Conservation (phyloP, 192 early-diverging fungal species). For the Gryganskiella cystojenkinii region DNA sequence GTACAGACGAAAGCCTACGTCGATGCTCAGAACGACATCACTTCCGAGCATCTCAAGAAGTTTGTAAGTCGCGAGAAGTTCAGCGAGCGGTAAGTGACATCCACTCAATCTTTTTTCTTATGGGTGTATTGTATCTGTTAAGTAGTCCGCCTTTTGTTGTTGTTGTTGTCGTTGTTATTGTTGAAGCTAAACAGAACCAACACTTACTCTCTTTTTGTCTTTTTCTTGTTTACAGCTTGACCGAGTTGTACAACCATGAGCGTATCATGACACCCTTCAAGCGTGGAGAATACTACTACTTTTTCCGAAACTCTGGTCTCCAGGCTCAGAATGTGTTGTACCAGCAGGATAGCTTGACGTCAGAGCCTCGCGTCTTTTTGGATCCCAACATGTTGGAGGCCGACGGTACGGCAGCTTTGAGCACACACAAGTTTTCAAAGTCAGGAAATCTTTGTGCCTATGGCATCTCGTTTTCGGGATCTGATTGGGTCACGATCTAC, state of each 20-base stretch:
- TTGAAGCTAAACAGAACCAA: no score
- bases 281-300: constrained; percentile 67
- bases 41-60: no score
- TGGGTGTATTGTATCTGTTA: no score
- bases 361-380: constrained; percentile 52
- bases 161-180: no score
- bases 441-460: constrained; percentile 67
- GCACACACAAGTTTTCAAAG: constrained; percentile 62
- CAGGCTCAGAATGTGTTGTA: constrained; percentile 71
- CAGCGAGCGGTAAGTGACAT: background rate
- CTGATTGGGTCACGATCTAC: constrained; percentile 73
- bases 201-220: background rate
- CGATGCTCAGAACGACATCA: no score
- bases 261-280: constrained; percentile 63
- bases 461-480: constrained; percentile 61
- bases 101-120: no score
- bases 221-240: constrained; percentile 46
- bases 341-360: constrained; percentile 54
- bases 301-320: constrained; percentile 69
- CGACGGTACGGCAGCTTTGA: constrained; percentile 64
- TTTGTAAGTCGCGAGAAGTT: constrained; percentile 22
- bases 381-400: constrained; percentile 63
- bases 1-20: no score
- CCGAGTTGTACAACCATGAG: constrained; percentile 66
- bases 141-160: no score